A percentile compares a stretch with the other conserved stretches of the same genome.
Evolutionary conservation across 257 asterid genomes (phyloP).

Genomic region (Striga asiatica): DNA sequence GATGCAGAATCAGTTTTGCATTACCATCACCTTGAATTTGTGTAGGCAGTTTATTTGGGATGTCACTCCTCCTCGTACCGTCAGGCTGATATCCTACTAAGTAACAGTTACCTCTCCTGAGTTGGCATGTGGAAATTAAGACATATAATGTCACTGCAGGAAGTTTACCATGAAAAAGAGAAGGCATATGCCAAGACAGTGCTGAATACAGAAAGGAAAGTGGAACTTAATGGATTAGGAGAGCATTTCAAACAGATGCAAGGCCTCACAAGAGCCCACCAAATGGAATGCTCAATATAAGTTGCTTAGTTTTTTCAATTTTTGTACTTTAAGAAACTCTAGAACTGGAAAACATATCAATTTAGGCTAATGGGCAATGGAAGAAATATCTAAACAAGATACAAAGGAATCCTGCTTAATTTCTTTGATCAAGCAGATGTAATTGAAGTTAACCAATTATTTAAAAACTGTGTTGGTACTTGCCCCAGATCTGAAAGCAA

Average conservation of each 20-base stretch:
- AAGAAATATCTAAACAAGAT: neutral
- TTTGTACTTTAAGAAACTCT: neutral
- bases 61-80: constrained; percentile 15
- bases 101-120: constrained; percentile 68
- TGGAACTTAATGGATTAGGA: too few species aligned
- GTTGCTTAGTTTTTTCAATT: neutral
- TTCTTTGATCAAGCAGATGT: neutral
- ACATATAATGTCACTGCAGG: neutral
- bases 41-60: constrained; percentile 19
- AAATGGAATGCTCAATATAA: neutral
- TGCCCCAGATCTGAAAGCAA: neutral
- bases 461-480: neutral
- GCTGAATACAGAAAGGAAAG: neutral
- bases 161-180: neutral
- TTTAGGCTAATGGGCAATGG: neutral
- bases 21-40: constrained; percentile 31
- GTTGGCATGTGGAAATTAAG: constrained; percentile 12
- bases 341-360: neutral
- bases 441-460: neutral
- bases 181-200: neutral
- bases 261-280: too few species aligned
- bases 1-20: constrained; percentile 18
- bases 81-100: constrained; percentile 45
- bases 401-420: neutral
- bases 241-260: too few species aligned